Evolutionary conservation across 208 protist genomes (phyloP).

Genomic region (Crithidia acanthocephali): DNA sequence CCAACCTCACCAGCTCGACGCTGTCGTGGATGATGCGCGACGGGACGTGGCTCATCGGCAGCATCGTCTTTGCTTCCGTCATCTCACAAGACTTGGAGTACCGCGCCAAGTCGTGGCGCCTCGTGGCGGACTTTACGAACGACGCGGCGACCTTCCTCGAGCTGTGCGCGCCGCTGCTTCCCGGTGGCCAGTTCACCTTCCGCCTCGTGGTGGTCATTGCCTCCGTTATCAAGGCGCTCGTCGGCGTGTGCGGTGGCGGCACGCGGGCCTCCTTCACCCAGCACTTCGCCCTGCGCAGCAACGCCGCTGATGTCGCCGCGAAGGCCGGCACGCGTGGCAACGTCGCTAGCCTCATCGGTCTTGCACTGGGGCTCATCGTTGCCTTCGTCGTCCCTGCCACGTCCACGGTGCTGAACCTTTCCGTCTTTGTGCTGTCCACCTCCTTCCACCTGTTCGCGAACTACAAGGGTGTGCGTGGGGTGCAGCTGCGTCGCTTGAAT

Average conservation of each 20-base stretch:
- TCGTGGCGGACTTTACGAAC: conserved; percentile 60
- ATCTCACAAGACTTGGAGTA: conserved; percentile 44
- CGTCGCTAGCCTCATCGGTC: conserved; percentile 42
- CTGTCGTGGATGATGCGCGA: conserved; percentile 64
- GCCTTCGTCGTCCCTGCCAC: conserved; percentile 42
- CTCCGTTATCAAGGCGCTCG: conserved; percentile 42
- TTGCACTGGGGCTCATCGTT: conserved; percentile 41
- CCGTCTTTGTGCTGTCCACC: conserved; percentile 43
- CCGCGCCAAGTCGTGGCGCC: conserved; percentile 63
- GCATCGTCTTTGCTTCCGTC: conserved; percentile 51
- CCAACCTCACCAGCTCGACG: conserved; percentile 49
- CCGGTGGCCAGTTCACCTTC: conserved; percentile 29
- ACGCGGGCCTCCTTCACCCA: conserved; percentile 52
- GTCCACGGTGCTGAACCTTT: conserved; percentile 18
- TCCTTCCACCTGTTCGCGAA: conserved; percentile 47
- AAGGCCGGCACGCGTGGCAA: conserved; percentile 63
- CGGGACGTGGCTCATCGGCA: conserved; percentile 50
- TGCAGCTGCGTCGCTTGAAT: conserved; percentile 56
- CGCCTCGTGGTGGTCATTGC: conserved; percentile 36
- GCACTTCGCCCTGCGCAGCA: conserved; percentile 62
- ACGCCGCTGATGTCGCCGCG: conserved; percentile 59
- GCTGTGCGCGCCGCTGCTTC: conserved; percentile 40
- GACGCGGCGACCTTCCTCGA: conserved; percentile 55
- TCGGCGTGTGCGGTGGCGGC: conserved; percentile 44
- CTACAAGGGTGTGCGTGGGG: conserved; percentile 29